Evolutionary conservation across 768 basidiomycete genomes (phyloP).

Genomic region (Rhizopogon vesiculosus): DNA sequence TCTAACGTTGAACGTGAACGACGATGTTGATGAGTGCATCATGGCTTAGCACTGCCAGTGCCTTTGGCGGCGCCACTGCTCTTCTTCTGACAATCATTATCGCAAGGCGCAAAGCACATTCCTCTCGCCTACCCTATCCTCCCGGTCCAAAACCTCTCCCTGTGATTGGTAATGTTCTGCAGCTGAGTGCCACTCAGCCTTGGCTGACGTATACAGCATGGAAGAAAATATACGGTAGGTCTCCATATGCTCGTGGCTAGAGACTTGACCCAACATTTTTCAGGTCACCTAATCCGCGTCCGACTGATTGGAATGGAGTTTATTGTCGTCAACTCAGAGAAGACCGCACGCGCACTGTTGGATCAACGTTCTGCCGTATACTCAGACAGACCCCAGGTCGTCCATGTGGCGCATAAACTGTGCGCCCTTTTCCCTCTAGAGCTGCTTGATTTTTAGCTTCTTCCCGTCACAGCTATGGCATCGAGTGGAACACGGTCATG

Average conservation of each 20-base stretch:
- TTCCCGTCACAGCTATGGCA: conserved; percentile 13
- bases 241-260: neutral
- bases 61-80: neutral
- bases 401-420: neutral
- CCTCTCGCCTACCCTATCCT: conserved; percentile 12
- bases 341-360: neutral
- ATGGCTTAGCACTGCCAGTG: neutral
- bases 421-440: neutral
- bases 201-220: conserved; percentile 30
- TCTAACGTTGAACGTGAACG: neutral
- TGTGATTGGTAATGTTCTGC: conserved; percentile 19
- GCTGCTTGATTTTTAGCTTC: neutral
- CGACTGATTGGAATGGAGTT: neutral
- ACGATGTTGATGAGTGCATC: neutral
- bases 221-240: conserved; percentile 26
- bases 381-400: neutral
- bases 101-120: neutral
- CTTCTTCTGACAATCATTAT: neutral
- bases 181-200: conserved; percentile 18
- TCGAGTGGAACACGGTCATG: conserved; percentile 18
- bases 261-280: neutral
- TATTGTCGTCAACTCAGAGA: conserved; percentile 5
- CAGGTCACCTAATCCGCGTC: neutral
- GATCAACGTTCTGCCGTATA: conserved; percentile 2
- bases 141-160: conserved; percentile 26